Evolutionary conservation across 2,329 filamentous ascomycete genomes (phyloP), one percentile per base, ranked within the genome.

Genomic region (Coleophoma eucalyptorum): DNA sequence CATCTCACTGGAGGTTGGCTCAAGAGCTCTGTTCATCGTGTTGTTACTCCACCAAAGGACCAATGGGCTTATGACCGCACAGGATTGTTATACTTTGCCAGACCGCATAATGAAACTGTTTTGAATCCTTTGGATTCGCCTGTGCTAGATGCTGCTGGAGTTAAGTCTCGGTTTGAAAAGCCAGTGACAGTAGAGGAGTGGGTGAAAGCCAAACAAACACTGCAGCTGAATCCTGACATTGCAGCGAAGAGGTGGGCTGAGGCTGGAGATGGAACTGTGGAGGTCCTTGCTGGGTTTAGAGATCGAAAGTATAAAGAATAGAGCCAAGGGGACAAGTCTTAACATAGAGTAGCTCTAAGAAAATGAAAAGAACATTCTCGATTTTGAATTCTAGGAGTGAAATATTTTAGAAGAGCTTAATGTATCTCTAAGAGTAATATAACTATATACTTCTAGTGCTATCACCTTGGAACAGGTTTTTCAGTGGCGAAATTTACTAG

Each of bases 1-100:
- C 73, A 73, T 18, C 57, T 79, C 11, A 79, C 76, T 0, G 75
- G 74, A 2, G 74, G 74, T 0, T 73, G 74, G 46, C 61, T 75
- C 31, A 73, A 74, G 58, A 72, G 69, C 0, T 71, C 67, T 0
- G 62, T 74, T 1, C 72, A 74, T 55, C 59, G 72, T 3, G 67
- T 69, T 12, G 59, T 66, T 1, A 57, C 64, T 1, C 67, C 67
- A 1, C 67, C 65, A 0, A 55, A 54, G 16, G 67, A 69, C 49
- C 67, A 70, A 46, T 59, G 68, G n/a, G 58, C 70, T 35, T 62
- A 72, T 31, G 68, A 74, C 42, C 64, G 74, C 0, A 65, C 72
- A 4, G 74, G 75, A 0, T 59, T 77, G 11, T 53, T 77, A 43
- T 76, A 75, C 46, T 76, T 76, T 61, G 76, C 73, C 58, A 18